Conservation (phyloP, 352 stramenopile species). For the Globisporangium irregulare region DNA sequence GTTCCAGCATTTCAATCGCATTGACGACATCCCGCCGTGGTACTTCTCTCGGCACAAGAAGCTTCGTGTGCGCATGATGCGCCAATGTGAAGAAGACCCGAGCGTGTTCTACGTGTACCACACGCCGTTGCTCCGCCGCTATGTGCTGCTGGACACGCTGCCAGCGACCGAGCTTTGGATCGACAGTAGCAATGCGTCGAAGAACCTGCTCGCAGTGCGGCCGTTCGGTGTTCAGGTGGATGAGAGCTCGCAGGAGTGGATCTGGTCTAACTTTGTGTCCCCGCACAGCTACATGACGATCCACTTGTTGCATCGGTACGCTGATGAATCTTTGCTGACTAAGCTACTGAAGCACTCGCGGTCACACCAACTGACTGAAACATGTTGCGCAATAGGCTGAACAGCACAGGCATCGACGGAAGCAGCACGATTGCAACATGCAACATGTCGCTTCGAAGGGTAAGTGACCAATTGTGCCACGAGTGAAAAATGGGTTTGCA, state of each 20-base stretch:
- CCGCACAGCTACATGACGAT: constrained; percentile 63
- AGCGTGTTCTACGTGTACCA: constrained; percentile 85
- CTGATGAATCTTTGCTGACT: not conserved
- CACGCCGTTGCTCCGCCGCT: constrained; percentile 61
- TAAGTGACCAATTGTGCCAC: constrained; percentile 17
- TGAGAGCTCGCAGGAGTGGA: constrained; percentile 60
- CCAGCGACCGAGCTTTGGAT: constrained; percentile 30
- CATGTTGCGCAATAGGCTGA: constrained; percentile 1
- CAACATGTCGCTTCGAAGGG: constrained; percentile 41
- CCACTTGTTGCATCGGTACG: constrained; percentile 54
- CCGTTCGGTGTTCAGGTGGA: constrained; percentile 75
- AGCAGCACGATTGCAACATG: constrained; percentile 50
- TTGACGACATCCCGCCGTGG: constrained; percentile 62
- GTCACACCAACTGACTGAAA: not conserved
- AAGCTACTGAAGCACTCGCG: not conserved
- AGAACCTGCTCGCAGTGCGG: constrained; percentile 50
- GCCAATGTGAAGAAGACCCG: constrained; percentile 58
- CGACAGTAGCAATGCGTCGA: constrained; percentile 8
- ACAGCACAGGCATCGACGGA: constrained; percentile 14
- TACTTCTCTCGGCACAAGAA: constrained; percentile 68
- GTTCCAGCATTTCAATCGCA: constrained; percentile 45
- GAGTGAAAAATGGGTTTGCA: not conserved
- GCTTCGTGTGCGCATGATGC: constrained; percentile 67
- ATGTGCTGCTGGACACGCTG: constrained; percentile 55
- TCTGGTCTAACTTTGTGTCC: constrained; percentile 65